These are phyloP conservation scores for Kernera saxatilis DNA, from an alignment of 345 rosid genomes.

Conservation along the genomic window DNA sequence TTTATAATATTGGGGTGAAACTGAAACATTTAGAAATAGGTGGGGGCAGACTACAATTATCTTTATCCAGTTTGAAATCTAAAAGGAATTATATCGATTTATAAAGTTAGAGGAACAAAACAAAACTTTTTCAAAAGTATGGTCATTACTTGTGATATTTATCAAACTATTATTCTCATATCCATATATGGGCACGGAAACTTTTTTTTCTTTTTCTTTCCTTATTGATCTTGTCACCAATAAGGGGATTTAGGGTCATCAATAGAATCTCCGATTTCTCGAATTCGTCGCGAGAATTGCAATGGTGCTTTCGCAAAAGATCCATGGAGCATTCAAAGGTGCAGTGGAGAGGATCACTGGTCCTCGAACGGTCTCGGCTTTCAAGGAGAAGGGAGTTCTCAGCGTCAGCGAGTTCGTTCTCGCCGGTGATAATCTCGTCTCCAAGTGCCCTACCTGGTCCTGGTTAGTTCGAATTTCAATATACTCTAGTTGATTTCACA, in stretches of 20 bases:
- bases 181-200: conserved; percentile 3
- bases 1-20: not conserved
- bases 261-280: not conserved
- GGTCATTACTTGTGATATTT: not conserved
- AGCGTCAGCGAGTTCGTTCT: conserved; percentile 80
- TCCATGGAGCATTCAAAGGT: conserved; percentile 84
- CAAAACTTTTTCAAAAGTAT: not conserved
- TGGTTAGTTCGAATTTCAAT: conserved; percentile 40
- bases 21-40: not conserved
- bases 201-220: not conserved
- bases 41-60: not conserved
- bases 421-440: conserved; percentile 91
- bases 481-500: not conserved
- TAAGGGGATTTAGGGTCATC: not conserved
- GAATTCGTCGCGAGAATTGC: not conserved
- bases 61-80: not conserved
- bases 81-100: not conserved
- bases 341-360: conserved; percentile 85
- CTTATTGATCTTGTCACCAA: not conserved
- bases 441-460: conserved; percentile 98
- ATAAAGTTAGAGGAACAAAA: not conserved
- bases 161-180: not conserved
- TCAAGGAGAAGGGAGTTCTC: conserved; percentile 93
- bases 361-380: conserved; percentile 84
- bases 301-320: conserved; percentile 52